phyloP scores from a whole-genome alignment of 768 basidiomycete species.

The Russula abietina region DNA sequence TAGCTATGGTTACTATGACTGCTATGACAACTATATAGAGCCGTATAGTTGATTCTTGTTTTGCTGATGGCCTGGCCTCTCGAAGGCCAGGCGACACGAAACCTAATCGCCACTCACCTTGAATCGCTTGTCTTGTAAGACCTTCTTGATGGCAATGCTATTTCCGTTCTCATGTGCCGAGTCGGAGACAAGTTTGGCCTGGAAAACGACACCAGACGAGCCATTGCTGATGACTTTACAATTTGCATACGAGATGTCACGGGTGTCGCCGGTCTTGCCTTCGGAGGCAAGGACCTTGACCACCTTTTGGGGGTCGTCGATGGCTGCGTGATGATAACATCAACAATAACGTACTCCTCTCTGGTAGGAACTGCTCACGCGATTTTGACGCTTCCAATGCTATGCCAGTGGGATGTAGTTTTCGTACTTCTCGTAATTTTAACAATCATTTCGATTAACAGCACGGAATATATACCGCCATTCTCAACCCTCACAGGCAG shows the following conservation, averaged over 20 bases:
- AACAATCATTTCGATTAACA: too few relatives aligned
- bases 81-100: background rate
- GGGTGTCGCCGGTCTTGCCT: slow-evolving; percentile 86
- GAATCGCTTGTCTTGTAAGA: slow-evolving; percentile 99
- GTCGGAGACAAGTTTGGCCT: slow-evolving; percentile 77
- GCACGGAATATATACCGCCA: too few relatives aligned
- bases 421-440: too few relatives aligned
- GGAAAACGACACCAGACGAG: slow-evolving; percentile 98
- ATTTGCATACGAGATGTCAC: slow-evolving; percentile 89
- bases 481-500: too few relatives aligned
- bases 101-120: slow-evolving; percentile 60
- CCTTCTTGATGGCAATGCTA: slow-evolving; percentile 99
- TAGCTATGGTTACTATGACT: too few relatives aligned
- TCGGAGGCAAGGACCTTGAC: slow-evolving; percentile 93
- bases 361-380: too few relatives aligned
- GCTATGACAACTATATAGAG: too few relatives aligned
- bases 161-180: slow-evolving; percentile 57
- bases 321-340: slow-evolving; percentile 41
- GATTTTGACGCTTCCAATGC: too few relatives aligned
- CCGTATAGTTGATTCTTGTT: too few relatives aligned
- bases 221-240: slow-evolving; percentile 99
- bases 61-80: too few relatives aligned
- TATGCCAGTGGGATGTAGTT: too few relatives aligned
- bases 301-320: slow-evolving; percentile 95
- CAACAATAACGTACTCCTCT: slow-evolving; percentile 29